phyloP scores from a whole-genome alignment of 208 protist species.

The Endotrypanum monterogeii region DNA sequence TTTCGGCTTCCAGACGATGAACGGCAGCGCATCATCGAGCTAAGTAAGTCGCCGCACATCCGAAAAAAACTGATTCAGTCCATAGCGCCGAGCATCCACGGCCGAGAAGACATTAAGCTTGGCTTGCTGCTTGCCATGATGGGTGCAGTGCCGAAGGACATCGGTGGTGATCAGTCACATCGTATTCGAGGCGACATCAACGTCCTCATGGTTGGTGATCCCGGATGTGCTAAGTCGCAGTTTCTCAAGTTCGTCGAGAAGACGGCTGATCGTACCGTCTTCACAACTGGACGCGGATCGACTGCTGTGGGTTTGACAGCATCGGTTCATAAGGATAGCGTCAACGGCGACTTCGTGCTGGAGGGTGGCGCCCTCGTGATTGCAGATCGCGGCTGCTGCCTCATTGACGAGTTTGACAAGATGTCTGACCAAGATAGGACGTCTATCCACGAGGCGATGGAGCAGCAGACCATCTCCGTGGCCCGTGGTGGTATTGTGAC shows the following conservation, averaged over 20 bases:
- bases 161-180: constrained; percentile 94
- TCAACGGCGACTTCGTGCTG: constrained; percentile 99
- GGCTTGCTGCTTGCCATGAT: constrained; percentile 98
- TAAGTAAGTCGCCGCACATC: constrained; percentile 91
- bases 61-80: constrained; percentile 93
- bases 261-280: constrained; percentile 97
- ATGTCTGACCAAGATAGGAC: constrained; percentile 99
- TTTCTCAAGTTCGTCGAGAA: constrained; percentile 99
- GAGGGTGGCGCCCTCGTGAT: constrained; percentile 99
- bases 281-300: constrained; percentile 99
- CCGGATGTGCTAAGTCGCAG: constrained; percentile 97
- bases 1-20: constrained; percentile 93
- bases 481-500: constrained; percentile 99
- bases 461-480: constrained; percentile 99
- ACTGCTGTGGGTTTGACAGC: constrained; percentile 99
- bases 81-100: constrained; percentile 99
- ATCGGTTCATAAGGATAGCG: constrained; percentile 96
- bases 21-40: constrained; percentile 79
- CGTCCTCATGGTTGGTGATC: constrained; percentile 99
- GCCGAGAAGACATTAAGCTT: constrained; percentile 99
- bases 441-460: constrained; percentile 99
- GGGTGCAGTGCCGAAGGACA: constrained; percentile 95
- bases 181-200: constrained; percentile 99
- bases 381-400: constrained; percentile 98
- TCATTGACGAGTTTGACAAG: constrained; percentile 99